Evolutionary conservation across 768 basidiomycete genomes (phyloP).

Genomic region (Lepiota brunneoincarnata): DNA sequence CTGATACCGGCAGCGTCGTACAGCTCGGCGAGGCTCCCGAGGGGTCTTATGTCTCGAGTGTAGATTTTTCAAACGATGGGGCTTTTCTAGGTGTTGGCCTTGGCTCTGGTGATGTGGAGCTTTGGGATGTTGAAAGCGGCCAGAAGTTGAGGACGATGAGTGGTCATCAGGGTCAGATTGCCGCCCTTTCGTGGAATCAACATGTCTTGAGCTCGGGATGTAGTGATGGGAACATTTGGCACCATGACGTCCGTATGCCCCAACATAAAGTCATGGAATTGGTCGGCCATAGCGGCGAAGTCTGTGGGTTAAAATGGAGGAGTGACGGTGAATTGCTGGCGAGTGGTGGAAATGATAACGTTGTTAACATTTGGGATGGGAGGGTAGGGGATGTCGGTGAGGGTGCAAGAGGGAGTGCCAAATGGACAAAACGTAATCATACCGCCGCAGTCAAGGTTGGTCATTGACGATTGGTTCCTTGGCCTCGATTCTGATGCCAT

Average conservation of each 20-base stretch:
- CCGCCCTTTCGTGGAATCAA: slow-evolving; percentile 82
- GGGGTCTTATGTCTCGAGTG: slow-evolving; percentile 70
- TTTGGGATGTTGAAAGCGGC: slow-evolving; percentile 87
- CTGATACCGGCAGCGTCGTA: slow-evolving; percentile 82
- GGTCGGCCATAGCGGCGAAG: slow-evolving; percentile 87
- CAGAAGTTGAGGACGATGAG: slow-evolving; percentile 88
- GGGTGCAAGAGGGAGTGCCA: slow-evolving; percentile 58
- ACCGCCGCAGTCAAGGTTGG: slow-evolving; percentile 79
- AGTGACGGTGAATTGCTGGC: slow-evolving; percentile 86
- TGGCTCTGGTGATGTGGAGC: slow-evolving; percentile 82
- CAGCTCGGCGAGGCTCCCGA: slow-evolving; percentile 75
- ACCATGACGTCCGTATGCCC: slow-evolving; percentile 90
- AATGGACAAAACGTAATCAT: slow-evolving; percentile 91
- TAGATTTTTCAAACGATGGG: slow-evolving; percentile 80
- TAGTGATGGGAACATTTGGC: slow-evolving; percentile 92
- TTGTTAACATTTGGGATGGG: slow-evolving; percentile 97
- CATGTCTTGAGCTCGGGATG: slow-evolving; percentile 89
- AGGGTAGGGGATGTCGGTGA: slow-evolving; percentile 58
- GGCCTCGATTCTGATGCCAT: neutral
- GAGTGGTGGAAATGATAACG: slow-evolving; percentile 96
- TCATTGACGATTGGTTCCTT: neutral
- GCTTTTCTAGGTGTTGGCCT: slow-evolving; percentile 80
- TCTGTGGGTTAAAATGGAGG: slow-evolving; percentile 91
- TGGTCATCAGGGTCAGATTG: slow-evolving; percentile 83
- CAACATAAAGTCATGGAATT: slow-evolving; percentile 90